Percentiles rank a stretch among this genome's conserved stretches.
These are phyloP conservation scores for Xylaria longipes DNA, from an alignment of 495 filamentous ascomycete species.

Conservation along the genomic window DNA sequence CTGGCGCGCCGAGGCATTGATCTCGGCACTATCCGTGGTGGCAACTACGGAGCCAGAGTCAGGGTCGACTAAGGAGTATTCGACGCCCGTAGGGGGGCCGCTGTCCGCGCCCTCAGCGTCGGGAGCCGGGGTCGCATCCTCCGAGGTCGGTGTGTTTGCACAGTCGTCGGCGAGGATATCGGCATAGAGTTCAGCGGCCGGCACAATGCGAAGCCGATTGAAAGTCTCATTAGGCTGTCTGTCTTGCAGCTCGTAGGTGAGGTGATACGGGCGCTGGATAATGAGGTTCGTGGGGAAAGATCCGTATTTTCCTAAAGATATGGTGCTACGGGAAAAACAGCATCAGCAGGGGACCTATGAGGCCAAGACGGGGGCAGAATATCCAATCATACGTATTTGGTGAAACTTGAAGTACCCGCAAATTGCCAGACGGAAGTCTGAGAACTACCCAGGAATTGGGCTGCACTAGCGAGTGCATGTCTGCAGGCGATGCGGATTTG, in stretches of 20 bases:
- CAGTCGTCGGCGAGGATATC: slow-evolving; percentile 73
- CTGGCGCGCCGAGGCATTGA: slow-evolving; percentile 83
- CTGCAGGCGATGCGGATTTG: slow-evolving; percentile 1
- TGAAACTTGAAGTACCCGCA: slow-evolving; percentile 67
- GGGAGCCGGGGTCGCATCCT: slow-evolving; percentile 41
- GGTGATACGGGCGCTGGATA: slow-evolving; percentile 84
- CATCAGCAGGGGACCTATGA: slow-evolving; percentile 29
- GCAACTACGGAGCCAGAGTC: slow-evolving; percentile 64
- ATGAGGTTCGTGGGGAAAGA: slow-evolving; percentile 84
- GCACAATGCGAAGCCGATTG: slow-evolving; percentile 75
- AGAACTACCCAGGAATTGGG: slow-evolving; percentile 70
- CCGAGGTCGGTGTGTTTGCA: slow-evolving; percentile 37
- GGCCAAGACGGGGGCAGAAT: slow-evolving; percentile 24
- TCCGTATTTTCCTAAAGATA: slow-evolving; percentile 89
- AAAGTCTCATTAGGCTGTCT: slow-evolving; percentile 60
- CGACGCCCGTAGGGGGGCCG: slow-evolving; percentile 37
- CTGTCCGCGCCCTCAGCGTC: slow-evolving; percentile 42
- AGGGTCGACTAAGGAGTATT: slow-evolving; percentile 53
- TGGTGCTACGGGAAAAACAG: slow-evolving; percentile 60
- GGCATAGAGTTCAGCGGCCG: slow-evolving; percentile 80
- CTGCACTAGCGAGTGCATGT: slow-evolving; percentile 55
- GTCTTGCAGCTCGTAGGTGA: slow-evolving; percentile 89
- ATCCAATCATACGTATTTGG: slow-evolving; percentile 74
- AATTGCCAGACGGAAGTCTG: slow-evolving; percentile 69
- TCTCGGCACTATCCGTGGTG: slow-evolving; percentile 77